These are phyloP conservation scores for Bremia lactucae DNA, from an alignment of 352 stramenopile species.

Conservation along the genomic window DNA sequence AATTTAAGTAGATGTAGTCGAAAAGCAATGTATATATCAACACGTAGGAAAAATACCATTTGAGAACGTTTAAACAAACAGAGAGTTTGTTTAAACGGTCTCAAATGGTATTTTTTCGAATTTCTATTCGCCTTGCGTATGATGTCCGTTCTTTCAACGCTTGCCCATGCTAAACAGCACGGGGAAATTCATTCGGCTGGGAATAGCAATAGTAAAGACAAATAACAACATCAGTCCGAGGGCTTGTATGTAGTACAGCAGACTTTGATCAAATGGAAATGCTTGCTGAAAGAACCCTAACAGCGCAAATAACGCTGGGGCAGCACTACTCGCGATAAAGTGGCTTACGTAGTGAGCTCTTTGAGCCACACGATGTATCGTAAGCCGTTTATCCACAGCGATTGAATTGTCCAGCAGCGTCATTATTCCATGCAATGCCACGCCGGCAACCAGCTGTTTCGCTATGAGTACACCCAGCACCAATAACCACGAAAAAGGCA, in stretches of 20 bases:
- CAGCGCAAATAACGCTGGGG: conserved; percentile 54
- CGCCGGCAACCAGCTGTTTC: conserved; percentile 51
- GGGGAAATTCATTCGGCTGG: conserved; percentile 72
- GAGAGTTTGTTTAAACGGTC: too few relatives aligned
- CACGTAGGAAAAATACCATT: too few relatives aligned
- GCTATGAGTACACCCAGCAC: conserved; percentile 45
- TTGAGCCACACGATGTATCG: conserved; percentile 57
- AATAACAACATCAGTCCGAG: conserved; percentile 58
- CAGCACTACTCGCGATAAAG: conserved; percentile 40
- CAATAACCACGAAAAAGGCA: conserved; percentile 49
- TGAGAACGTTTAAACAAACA: too few relatives aligned
- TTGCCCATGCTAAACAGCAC: conserved; percentile 75
- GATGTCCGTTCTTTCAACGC: conserved; percentile 28
- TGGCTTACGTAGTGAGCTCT: conserved; percentile 44
- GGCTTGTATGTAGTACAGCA: conserved; percentile 67
- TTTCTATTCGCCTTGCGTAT: conserved; percentile 3
- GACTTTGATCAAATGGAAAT: conserved; percentile 72
- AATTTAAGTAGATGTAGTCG: too few relatives aligned
- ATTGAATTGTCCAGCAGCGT: conserved; percentile 74
- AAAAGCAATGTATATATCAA: conserved; percentile 33
- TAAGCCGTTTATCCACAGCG: conserved; percentile 49
- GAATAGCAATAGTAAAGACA: conserved; percentile 67
- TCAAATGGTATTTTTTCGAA: conserved; percentile 2
- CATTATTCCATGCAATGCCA: conserved; percentile 58
- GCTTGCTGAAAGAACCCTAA: conserved; percentile 64